phyloP scores from a whole-genome alignment of 345 rosid genomes.

The Euclidium syriacum region DNA sequence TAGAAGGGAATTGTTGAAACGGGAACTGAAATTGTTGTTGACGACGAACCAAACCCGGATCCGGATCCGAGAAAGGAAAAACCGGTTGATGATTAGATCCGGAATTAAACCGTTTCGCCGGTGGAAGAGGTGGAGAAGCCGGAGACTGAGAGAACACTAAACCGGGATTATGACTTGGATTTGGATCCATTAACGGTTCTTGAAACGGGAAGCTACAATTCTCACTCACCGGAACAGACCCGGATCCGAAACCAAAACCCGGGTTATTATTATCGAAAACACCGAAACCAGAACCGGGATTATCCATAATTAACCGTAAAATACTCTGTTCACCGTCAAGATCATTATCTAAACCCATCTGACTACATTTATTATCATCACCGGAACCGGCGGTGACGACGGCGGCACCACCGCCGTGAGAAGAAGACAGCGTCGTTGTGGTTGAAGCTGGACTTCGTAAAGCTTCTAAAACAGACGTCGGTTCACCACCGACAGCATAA shows the following conservation, averaged over 20 bases:
- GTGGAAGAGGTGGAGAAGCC: too few relatives aligned
- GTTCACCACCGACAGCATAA: conserved; percentile 45
- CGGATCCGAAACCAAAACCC: conserved; percentile 47
- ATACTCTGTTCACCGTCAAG: conserved; percentile 67
- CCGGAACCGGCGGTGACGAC: conserved; percentile 21
- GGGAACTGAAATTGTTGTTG: conserved; percentile 40
- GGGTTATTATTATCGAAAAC: conserved; percentile 62
- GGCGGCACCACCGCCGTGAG: conserved; percentile 42
- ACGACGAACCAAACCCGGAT: conserved; percentile 39
- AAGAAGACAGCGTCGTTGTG: conserved; percentile 64
- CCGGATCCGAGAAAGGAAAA: conserved; percentile 33
- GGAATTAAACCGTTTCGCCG: conserved; percentile 39
- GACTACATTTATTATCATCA: conserved; percentile 48
- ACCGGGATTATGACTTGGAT: conserved; percentile 8
- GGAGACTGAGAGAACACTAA: conserved; percentile 31
- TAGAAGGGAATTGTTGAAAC: conserved; percentile 25
- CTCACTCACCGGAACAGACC: conserved; percentile 6
- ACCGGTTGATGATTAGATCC: conserved; percentile 33
- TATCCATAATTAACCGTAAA: conserved; percentile 63
- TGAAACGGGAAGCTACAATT: conserved; percentile 36
- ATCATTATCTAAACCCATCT: conserved; percentile 54
- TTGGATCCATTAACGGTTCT: conserved; percentile 4
- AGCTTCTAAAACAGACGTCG: conserved; percentile 60
- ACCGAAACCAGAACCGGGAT: conserved; percentile 57
- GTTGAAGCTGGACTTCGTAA: conserved; percentile 51